phyloP scores from a whole-genome alignment of 2,329 filamentous ascomycete genomes.

The Ploettnerulaceae sp. region DNA sequence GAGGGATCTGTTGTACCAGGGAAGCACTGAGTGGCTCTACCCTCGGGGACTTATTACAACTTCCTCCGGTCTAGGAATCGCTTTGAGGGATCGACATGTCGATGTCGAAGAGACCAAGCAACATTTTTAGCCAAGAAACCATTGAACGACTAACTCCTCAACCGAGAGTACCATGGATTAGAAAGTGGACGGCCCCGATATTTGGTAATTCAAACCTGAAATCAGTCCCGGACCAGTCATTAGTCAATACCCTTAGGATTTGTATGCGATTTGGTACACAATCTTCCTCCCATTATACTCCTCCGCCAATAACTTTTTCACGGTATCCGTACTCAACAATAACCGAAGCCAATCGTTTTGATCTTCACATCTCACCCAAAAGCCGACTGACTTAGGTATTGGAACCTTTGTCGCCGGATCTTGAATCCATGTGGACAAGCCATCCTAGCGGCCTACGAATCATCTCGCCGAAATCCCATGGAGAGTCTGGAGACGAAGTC shows the following conservation, averaged over 20 bases:
- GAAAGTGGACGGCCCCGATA: slow-evolving; percentile 25
- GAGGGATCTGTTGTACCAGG: slow-evolving; percentile 9
- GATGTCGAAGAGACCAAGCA: slow-evolving; percentile 19
- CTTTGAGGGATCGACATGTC: slow-evolving; percentile 22
- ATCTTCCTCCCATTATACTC: slow-evolving; percentile 31
- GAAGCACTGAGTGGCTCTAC: slow-evolving; percentile 7
- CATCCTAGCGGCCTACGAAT: slow-evolving; percentile 31
- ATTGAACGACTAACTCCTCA: slow-evolving; percentile 22
- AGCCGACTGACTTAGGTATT: slow-evolving; percentile 38
- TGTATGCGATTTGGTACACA: slow-evolving; percentile 34
- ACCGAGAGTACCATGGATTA: slow-evolving; percentile 31
- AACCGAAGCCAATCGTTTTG: slow-evolving; percentile 38
- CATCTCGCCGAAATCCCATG: slow-evolving; percentile 28
- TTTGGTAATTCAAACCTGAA: slow-evolving; percentile 27
- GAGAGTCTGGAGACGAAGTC: slow-evolving; percentile 10
- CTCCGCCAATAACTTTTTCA: slow-evolving; percentile 26
- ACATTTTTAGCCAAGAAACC: slow-evolving; percentile 24
- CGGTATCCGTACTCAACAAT: slow-evolving; percentile 25
- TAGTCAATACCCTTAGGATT: slow-evolving; percentile 7
- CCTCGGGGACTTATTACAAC: slow-evolving; percentile 6
- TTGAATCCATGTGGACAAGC: slow-evolving; percentile 34
- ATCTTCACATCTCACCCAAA: slow-evolving; percentile 38
- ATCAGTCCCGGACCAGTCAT: slow-evolving; percentile 24
- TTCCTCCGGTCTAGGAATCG: slow-evolving; percentile 21
- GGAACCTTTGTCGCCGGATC: slow-evolving; percentile 38